A percentile compares a stretch with the other conserved stretches of the same genome.
phyloP scores from a whole-genome alignment of 768 basidiomycete genomes.

The Suillus bovinus region DNA sequence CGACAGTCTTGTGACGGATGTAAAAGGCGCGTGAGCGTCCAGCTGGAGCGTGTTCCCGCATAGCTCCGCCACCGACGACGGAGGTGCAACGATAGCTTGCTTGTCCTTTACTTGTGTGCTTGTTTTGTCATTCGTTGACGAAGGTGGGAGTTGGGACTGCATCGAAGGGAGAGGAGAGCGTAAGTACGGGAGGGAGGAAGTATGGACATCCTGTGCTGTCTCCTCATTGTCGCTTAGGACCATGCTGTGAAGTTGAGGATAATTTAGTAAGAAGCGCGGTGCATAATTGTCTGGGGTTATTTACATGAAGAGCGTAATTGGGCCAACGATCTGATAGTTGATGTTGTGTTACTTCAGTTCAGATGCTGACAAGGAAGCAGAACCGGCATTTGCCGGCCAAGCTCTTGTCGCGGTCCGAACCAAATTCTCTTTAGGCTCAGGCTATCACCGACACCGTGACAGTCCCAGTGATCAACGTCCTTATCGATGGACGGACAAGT shows the following conservation, averaged over 20 bases:
- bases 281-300: neutral
- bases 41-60: conserved; percentile 27
- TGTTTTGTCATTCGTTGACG: conserved; percentile 33
- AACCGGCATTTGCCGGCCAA: neutral
- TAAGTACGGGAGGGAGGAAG: conserved; percentile 12
- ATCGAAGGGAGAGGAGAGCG: conserved; percentile 13
- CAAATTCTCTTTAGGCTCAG: neutral
- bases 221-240: conserved; percentile 30
- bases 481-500: neutral
- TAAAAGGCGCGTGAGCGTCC: conserved; percentile 22
- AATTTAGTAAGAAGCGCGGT: conserved; percentile 19
- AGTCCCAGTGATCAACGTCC: neutral
- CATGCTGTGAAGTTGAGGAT: conserved; percentile 25
- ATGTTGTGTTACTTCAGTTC: neutral
- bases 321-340: conserved; percentile 4
- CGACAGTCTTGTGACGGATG: conserved; percentile 38
- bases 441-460: too few species aligned
- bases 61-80: conserved; percentile 16
- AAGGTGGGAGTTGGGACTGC: conserved; percentile 12
- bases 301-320: conserved; percentile 2
- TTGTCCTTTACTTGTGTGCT: conserved; percentile 50
- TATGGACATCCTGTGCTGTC: conserved; percentile 18
- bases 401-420: neutral
- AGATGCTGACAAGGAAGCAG: neutral
- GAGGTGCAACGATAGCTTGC: conserved; percentile 21